Conservation (phyloP, 1,139 yeast species). For the Suhomyces choctaworum region DNA sequence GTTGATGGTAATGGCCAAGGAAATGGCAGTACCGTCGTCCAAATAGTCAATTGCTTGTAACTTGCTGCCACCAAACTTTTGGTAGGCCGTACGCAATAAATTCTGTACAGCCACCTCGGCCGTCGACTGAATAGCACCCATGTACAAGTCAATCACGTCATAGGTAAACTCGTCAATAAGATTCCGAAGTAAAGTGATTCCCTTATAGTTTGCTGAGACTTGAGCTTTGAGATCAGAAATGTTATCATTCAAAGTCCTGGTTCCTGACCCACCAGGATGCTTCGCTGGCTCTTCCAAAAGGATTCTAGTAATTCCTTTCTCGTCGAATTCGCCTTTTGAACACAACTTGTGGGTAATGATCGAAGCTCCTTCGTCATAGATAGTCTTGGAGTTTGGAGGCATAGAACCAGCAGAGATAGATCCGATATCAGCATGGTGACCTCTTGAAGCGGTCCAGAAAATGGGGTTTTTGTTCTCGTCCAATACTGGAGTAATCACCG, state of each 20-base stretch:
- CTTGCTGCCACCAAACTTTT: conserved; percentile 37
- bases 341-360: conserved; percentile 43
- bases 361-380: conserved; percentile 48
- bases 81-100: conserved; percentile 36
- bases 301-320: conserved; percentile 38
- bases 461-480: conserved; percentile 32
- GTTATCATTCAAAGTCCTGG: conserved; percentile 43
- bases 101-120: conserved; percentile 45
- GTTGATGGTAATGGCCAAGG: conserved; percentile 36
- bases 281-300: conserved; percentile 46
- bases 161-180: conserved; percentile 35
- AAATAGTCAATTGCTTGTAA: conserved; percentile 41
- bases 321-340: conserved; percentile 40
- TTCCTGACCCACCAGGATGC: conserved; percentile 48
- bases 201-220: conserved; percentile 45
- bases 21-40: conserved; percentile 48
- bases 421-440: conserved; percentile 52
- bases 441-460: conserved; percentile 50
- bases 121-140: conserved; percentile 45
- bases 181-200: conserved; percentile 33
- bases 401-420: conserved; percentile 48
- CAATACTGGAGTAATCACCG: conserved; percentile 67
- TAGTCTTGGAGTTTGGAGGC: conserved; percentile 49
- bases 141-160: conserved; percentile 40
- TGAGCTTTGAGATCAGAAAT: conserved; percentile 48